Evolutionary conservation across 306 rosid genomes (phyloP), one percentile per base, ranked within the genome.

Genomic region (Glycine tomentella): DNA sequence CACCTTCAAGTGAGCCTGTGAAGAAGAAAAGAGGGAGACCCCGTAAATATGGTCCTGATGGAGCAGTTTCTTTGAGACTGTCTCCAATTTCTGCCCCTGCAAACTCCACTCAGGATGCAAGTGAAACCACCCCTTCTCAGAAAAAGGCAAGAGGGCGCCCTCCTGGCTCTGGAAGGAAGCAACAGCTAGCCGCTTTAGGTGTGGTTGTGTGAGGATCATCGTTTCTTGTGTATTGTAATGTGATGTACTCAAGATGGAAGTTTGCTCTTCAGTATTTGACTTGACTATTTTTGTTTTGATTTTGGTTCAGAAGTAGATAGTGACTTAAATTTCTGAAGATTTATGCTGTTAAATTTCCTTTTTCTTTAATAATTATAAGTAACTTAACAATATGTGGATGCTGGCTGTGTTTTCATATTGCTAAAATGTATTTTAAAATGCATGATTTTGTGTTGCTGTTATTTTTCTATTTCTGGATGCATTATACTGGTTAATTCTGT

Each of bases 11-110:
- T 81, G 97, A 90, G 84, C 96, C 95, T 80, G 84, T 90, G 76
- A 95, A 93, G 84, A 95, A 87, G 92, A 95, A 95, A 69, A 87
- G 99, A 87, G 98, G 99, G 69, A 90, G 99, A 78, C 99, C 99
- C 3, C 73, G 99, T n/a, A 95, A 95, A 69, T 95, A 95, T 52
- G 98, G 90, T 25, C 90, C 94, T n/a, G 96, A 86, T 86, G 98
- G 93, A 42, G 78, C 88, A 2, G 96, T 93, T 70, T 89, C 97
- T 63, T 81, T 95, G 87, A 84, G 86, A 59, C 86, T 93, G 75
- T 90, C 97, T 85, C 89, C 98, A 55, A 81, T 91, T 90, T 89
- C 96, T 68, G 89, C 84, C 8, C 70, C 87, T 25, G 86, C 90
- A 52, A 89, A 78, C 82, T 83, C 88, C 55, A 72, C 87, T 4